Percentiles rank a stretch among this genome's conserved stretches.
Conservation (phyloP, 2,329 filamentous ascomycete species). For the Apiospora malaysiana region DNA sequence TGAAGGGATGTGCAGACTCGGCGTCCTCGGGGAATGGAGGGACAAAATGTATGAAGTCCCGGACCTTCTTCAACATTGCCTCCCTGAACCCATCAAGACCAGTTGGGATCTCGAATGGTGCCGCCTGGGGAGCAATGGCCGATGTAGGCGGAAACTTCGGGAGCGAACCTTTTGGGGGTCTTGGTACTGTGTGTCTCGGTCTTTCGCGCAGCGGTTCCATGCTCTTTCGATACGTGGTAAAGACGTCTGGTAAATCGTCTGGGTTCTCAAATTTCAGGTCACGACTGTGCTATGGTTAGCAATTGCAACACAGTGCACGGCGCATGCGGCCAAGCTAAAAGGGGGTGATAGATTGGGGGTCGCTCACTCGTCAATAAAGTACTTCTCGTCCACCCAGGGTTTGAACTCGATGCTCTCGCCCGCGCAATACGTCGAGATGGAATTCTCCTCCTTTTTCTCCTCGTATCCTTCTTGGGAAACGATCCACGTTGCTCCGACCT, state of each 20-base stretch:
- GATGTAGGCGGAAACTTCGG: constrained; percentile 59
- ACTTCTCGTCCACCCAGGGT: constrained; percentile 77
- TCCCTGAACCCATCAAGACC: constrained; percentile 58
- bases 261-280: constrained; percentile 66
- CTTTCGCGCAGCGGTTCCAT: constrained; percentile 73
- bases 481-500: constrained; percentile 75
- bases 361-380: constrained; percentile 78
- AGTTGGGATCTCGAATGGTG: constrained; percentile 68
- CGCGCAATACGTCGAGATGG: constrained; percentile 58
- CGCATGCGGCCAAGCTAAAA: background rate
- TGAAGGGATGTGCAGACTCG: constrained; percentile 68
- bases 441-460: constrained; percentile 68
- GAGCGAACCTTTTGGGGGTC: constrained; percentile 56
- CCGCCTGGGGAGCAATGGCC: constrained; percentile 61
- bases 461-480: constrained; percentile 73
- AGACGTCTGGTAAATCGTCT: constrained; percentile 72
- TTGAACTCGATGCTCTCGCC: constrained; percentile 63
- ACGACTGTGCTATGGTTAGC: constrained; percentile 54
- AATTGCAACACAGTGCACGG: constrained; percentile 16
- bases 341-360: background rate
- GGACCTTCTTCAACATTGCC: constrained; percentile 64
- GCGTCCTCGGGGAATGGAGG: constrained; percentile 59
- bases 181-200: constrained; percentile 63
- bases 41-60: constrained; percentile 54
- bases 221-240: constrained; percentile 75